Evolutionary conservation across 2,329 filamentous ascomycete genomes (phyloP).

Genomic region (Arthrobotrys sinensis): DNA sequence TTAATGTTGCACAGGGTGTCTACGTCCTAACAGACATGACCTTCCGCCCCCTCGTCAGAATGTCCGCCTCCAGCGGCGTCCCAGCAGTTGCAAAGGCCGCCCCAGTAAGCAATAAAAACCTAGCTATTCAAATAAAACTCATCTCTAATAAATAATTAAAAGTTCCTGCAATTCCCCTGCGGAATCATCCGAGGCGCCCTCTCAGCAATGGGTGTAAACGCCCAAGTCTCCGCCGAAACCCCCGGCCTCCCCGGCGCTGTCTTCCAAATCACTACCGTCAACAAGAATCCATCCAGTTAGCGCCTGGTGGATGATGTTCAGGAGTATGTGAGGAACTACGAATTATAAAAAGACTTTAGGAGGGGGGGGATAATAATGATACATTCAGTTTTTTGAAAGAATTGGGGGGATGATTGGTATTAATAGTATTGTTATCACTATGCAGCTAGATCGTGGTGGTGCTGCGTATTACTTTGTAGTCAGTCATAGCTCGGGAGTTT

Average conservation of each 20-base stretch:
- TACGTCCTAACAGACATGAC: conserved; percentile 95
- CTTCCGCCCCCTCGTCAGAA: conserved; percentile 88
- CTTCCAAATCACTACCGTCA: conserved; percentile 82
- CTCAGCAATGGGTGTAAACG: conserved; percentile 89
- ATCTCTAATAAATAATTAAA: too few species aligned
- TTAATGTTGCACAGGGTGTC: conserved; percentile 76
- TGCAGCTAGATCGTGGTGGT: too few species aligned
- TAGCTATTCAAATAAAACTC: too few species aligned
- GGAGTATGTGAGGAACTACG: conserved; percentile 32
- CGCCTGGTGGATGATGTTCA: conserved; percentile 27
- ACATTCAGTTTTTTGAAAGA: too few species aligned
- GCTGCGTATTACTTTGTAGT: background rate
- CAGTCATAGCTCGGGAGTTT: background rate
- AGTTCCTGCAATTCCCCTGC: conserved; percentile 97
- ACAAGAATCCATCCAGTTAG: conserved; percentile 56
- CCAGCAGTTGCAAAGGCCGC: conserved; percentile 80
- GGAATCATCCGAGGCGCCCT: conserved; percentile 93
- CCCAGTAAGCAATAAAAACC: too few species aligned
- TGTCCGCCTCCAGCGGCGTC: conserved; percentile 85
- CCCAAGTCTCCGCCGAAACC: conserved; percentile 91
- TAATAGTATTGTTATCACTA: too few species aligned
- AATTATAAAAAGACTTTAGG: conserved; percentile 8
- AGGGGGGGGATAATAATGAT: too few species aligned
- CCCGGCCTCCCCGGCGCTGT: conserved; percentile 88
- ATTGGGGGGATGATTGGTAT: too few species aligned